These are phyloP conservation scores for Penicillium waksmanii DNA, from an alignment of 495 filamentous ascomycete genomes.

Conservation along the genomic window DNA sequence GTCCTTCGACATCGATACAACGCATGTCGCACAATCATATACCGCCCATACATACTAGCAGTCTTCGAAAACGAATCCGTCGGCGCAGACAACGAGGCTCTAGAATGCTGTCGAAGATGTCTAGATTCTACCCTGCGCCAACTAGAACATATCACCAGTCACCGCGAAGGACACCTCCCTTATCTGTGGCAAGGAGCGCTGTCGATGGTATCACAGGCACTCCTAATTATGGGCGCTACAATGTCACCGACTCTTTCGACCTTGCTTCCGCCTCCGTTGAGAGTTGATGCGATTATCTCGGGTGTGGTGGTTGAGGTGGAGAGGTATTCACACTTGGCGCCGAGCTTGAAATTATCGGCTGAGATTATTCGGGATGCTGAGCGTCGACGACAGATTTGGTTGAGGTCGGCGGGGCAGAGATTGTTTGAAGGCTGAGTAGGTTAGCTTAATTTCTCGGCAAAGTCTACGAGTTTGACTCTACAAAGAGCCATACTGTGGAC, in stretches of 20 bases:
- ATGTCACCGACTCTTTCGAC: constrained; percentile 74
- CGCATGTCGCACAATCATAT: constrained; percentile 84
- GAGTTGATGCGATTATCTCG: constrained; percentile 74
- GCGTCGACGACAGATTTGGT: constrained; percentile 57
- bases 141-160: constrained; percentile 75
- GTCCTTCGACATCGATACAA: constrained; percentile 79
- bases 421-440: background rate
- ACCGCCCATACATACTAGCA: constrained; percentile 78
- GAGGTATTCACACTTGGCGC: constrained; percentile 72
- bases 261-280: constrained; percentile 63
- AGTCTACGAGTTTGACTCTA: too few species aligned
- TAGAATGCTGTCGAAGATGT: constrained; percentile 78
- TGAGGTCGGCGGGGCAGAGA: constrained; percentile 23
- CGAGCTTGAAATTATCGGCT: constrained; percentile 69
- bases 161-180: constrained; percentile 84
- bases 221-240: constrained; percentile 81
- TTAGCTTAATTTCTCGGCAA: too few species aligned
- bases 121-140: constrained; percentile 81
- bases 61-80: constrained; percentile 78
- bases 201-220: constrained; percentile 77
- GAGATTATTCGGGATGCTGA: constrained; percentile 83
- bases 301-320: constrained; percentile 74
- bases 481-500: too few species aligned
- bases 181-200: constrained; percentile 86
- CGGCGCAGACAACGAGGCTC: constrained; percentile 66